Percentiles rank a stretch among this genome's conserved stretches.
phyloP scores from a whole-genome alignment of 805 yeast species.

The Zygosaccharomyces kombuchaensis region DNA sequence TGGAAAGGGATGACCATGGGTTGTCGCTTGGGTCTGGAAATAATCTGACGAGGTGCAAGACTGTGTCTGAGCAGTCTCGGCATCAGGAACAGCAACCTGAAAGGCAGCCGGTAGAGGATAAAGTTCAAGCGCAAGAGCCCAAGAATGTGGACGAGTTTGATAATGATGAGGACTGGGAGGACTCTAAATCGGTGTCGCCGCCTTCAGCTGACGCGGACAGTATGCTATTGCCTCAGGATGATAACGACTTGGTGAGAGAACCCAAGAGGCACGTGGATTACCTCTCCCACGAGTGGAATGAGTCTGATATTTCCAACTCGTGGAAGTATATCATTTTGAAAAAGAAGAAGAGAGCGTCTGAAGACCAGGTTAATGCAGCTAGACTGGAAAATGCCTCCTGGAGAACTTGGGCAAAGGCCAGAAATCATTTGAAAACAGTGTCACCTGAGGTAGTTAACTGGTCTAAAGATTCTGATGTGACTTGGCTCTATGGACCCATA shows the following conservation, averaged over 20 bases:
- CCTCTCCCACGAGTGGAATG: conserved; percentile 94
- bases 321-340: conserved; percentile 90
- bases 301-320: conserved; percentile 83
- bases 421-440: conserved; percentile 70
- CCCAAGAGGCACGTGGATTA: conserved; percentile 93
- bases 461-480: conserved; percentile 95
- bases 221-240: conserved; percentile 64
- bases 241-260: conserved; percentile 69
- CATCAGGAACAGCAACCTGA: conserved; percentile 12
- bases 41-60: not conserved
- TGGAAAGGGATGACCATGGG: conserved; percentile 25
- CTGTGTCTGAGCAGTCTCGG: not conserved
- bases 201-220: conserved; percentile 32
- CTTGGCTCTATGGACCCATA: conserved; percentile 95
- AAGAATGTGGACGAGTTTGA: conserved; percentile 17
- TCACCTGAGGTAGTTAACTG: conserved; percentile 91
- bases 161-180: conserved; percentile 13
- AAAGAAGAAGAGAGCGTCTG: conserved; percentile 45
- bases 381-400: conserved; percentile 87
- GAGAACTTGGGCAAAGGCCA: conserved; percentile 97
- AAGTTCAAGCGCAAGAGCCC: conserved; percentile 1
- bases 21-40: conserved; percentile 18
- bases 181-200: conserved; percentile 34
- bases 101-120: conserved; percentile 4
- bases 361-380: conserved; percentile 75